Base-by-base conservation (phyloP, 1,284 basidiomycete species). In the Ceratobasidium sp. region DNA sequence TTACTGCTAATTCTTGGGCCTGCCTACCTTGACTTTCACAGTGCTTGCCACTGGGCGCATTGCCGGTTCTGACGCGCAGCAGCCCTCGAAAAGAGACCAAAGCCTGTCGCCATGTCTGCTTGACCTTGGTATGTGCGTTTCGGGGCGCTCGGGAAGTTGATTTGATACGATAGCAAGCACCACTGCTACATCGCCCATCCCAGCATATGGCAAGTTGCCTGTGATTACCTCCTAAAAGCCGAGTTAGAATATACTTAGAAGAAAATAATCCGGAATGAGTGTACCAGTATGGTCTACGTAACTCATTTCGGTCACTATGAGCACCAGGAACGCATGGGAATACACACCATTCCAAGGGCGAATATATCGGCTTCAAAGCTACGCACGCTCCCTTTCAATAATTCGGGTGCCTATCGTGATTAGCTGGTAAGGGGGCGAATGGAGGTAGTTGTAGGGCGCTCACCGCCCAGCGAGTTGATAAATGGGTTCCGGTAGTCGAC, bases 311-410 rank as follows among this genome's bases (percentile, higher is more conserved):
- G 3, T 0, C 10, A 3, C 10, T 55, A 35, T 6, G 27, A 16
- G 41, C 20, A 16, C n/a, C 27, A n/a, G 38, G 35, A 69, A 50
- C 18, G 20, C n/a, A 27, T n/a, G 12, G 6, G 20, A 12, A 62
- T 35, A n/a, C 55, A n/a, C 23, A 62, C 69, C 69, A 71, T 71
- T 23, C 69, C 69, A 18, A 60, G 46, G 27, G 69, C 69, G 62
- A 48, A 71, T 27, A 71, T 44, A 14, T 71, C 69, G 48, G 30
- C 52, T 20, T 44, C 46, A 2, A 41, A 55, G 54, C 33, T 38
- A 35, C 20, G 14, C 67, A 6, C 8, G 1, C 60, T 20, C 33
- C 33, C 57, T 4, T 30, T 10, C 6, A 59, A 27, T 18, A 62
- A 3, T 23, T 71, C 69, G 14, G 55, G 69, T 18, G 55, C 69